Conservation (phyloP, 2,329 filamentous ascomycete species). For the Parastagonospora nodorum region DNA sequence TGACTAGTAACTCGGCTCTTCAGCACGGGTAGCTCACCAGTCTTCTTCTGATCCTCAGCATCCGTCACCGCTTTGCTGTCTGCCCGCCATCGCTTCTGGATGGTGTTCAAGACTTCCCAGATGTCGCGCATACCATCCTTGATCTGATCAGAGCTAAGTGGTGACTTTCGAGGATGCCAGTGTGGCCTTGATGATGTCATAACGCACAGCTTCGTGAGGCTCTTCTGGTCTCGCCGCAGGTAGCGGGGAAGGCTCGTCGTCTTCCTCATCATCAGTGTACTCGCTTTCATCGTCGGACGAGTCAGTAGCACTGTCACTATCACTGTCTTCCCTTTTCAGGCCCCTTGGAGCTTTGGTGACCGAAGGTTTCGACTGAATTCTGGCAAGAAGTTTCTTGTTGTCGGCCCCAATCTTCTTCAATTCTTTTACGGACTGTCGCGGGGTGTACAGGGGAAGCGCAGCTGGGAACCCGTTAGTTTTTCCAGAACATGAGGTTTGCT, state of each 20-base stretch:
- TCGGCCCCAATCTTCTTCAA: slow-evolving; percentile 50
- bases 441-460: slow-evolving; percentile 49
- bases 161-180: slow-evolving; percentile 62
- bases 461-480: slow-evolving; percentile 36
- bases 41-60: slow-evolving; percentile 63
- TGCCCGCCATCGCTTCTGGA: slow-evolving; percentile 66
- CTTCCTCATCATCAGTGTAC: slow-evolving; percentile 60
- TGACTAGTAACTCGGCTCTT: slow-evolving; percentile 63
- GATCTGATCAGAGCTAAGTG: slow-evolving; percentile 57
- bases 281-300: slow-evolving; percentile 57
- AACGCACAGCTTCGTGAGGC: slow-evolving; percentile 58
- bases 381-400: slow-evolving; percentile 47
- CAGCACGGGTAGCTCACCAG: slow-evolving; percentile 58
- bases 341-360: slow-evolving; percentile 23
- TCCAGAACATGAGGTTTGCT: background rate
- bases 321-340: slow-evolving; percentile 42
- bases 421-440: slow-evolving; percentile 54
- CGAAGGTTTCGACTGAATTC: slow-evolving; percentile 29
- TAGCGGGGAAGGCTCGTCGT: slow-evolving; percentile 61
- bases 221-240: slow-evolving; percentile 58
- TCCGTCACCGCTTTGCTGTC: slow-evolving; percentile 61
- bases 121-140: slow-evolving; percentile 60
- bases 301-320: slow-evolving; percentile 53
- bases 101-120: slow-evolving; percentile 63
- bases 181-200: slow-evolving; percentile 65